A percentile compares a stretch with the other conserved stretches of the same genome.
Evolutionary conservation across 257 asterid genomes (phyloP).

Genomic region (Solanum bukasovii): DNA sequence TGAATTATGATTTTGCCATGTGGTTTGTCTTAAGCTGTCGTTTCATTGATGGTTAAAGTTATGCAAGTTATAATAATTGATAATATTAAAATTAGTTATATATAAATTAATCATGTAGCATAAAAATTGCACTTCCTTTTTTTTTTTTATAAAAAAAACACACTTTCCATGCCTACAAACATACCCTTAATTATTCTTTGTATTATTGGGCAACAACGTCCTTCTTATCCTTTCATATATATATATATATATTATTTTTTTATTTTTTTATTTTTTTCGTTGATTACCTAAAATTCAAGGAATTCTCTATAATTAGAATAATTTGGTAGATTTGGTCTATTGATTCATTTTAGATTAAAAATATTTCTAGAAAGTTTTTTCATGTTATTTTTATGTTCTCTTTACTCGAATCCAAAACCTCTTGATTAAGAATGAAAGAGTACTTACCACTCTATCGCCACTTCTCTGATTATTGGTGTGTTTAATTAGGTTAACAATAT

Average conservation of each 20-base stretch:
- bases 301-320: neutral
- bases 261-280: no score
- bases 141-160: no score
- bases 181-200: neutral
- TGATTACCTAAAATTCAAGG: neutral
- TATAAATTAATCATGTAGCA: neutral
- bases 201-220: neutral
- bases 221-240: neutral
- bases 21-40: neutral
- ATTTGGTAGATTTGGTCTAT: neutral
- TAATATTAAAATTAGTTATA: no score
- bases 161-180: neutral
- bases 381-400: neutral
- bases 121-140: neutral
- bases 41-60: neutral
- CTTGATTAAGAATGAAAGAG: no score
- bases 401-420: fast-evolving
- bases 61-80: neutral
- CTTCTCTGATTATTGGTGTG: no score
- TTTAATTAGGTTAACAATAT: neutral
- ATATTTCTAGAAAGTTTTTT: neutral
- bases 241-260: no score
- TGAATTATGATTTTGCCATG: neutral
- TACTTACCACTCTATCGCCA: no score
- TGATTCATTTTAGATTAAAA: neutral